Percentiles rank a stretch among this genome's conserved stretches.
Conservation (phyloP, 495 filamentous ascomycete genomes). For the Neurospora pannonica region DNA sequence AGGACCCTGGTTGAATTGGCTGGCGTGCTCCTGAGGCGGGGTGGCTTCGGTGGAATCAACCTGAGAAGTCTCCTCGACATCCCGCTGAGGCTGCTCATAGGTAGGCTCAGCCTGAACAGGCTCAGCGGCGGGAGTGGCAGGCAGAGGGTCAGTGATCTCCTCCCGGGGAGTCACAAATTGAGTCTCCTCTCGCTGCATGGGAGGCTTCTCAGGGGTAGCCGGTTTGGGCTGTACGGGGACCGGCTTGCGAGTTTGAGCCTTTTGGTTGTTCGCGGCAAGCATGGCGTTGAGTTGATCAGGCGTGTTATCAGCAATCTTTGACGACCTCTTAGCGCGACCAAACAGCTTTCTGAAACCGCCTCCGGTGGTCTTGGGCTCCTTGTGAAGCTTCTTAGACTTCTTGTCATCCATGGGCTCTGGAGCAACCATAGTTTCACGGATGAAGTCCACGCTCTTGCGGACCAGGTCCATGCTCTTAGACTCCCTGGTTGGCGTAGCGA, state of each 20-base stretch:
- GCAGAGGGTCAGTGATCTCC: constrained; percentile 18
- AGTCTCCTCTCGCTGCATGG: constrained; percentile 14
- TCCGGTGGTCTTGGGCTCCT: constrained; percentile 36
- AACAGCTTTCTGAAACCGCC: constrained; percentile 55
- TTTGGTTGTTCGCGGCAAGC: constrained; percentile 11
- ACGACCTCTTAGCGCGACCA: constrained; percentile 48
- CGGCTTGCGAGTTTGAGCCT: constrained; percentile 12
- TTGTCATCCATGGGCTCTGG: constrained; percentile 38
- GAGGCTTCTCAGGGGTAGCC: constrained; percentile 20
- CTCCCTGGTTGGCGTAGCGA: constrained; percentile 32
- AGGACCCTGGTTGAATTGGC: constrained; percentile 84
- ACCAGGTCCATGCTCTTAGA: constrained; percentile 25
- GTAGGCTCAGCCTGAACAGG: constrained; percentile 21
- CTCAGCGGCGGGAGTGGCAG: constrained; percentile 1
- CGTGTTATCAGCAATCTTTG: constrained; percentile 40
- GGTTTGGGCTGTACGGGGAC: constrained; percentile 12
- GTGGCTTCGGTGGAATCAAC: constrained; percentile 56
- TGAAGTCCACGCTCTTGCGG: constrained; percentile 27
- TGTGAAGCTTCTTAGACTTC: constrained; percentile 45
- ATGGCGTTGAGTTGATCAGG: constrained; percentile 31
- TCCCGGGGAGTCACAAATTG: constrained; percentile 17
- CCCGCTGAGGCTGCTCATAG: constrained; percentile 42
- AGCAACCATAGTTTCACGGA: constrained; percentile 34
- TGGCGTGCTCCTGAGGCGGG: constrained; percentile 62
- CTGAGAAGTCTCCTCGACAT: constrained; percentile 41